Evolutionary conservation across 331 rosid genomes (phyloP).

Genomic region (Malus hybrid): DNA sequence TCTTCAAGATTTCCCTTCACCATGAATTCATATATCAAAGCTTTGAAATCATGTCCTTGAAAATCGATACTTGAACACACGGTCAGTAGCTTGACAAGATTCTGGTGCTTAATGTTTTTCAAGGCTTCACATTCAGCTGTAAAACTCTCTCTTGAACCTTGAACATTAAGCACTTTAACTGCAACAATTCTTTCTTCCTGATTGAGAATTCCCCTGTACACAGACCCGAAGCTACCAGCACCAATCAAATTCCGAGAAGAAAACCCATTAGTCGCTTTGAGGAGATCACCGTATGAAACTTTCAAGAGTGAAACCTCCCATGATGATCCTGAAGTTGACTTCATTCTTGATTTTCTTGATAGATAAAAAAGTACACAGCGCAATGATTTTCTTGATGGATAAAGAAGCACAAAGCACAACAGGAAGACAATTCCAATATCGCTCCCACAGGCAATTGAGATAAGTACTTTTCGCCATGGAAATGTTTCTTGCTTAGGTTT

Average conservation of each 20-base stretch:
- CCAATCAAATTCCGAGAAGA: conserved; percentile 1
- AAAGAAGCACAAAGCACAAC: not conserved
- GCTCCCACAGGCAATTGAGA: not conserved
- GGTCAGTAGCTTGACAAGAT: not conserved
- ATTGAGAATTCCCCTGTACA: too few species aligned
- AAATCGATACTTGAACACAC: not conserved
- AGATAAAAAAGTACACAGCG: not conserved
- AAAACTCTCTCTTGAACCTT: too few species aligned
- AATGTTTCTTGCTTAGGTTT: not conserved
- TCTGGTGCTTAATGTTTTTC: too few species aligned
- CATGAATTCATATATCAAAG: not conserved
- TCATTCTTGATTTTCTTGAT: not conserved
- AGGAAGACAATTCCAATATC: not conserved
- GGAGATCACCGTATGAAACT: not conserved
- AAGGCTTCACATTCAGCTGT: too few species aligned
- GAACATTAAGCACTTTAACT: too few species aligned
- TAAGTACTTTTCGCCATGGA: not conserved
- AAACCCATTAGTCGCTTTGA: not conserved
- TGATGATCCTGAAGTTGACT: too few species aligned
- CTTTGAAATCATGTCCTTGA: not conserved
- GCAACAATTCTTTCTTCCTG: too few species aligned
- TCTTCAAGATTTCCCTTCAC: not conserved
- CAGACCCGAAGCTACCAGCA: not conserved
- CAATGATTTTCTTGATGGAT: not conserved
- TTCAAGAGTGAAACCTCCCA: not conserved